Evolutionary conservation across 208 protist genomes (phyloP).

Genomic region (Crithidia sp.): DNA sequence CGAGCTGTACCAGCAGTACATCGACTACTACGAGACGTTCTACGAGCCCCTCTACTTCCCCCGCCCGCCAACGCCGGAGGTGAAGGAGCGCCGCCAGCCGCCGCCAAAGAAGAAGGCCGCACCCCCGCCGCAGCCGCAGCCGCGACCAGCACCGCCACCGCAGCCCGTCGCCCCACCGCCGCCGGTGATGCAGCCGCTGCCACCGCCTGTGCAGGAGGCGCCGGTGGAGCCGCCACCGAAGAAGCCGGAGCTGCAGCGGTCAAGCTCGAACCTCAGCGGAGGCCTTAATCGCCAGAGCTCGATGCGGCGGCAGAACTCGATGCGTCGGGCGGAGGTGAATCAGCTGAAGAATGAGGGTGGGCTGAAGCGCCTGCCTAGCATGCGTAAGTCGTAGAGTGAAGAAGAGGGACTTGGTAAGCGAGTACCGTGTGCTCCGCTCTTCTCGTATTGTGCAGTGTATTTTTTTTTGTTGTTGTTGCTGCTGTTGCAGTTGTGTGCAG

Average conservation of each 20-base stretch:
- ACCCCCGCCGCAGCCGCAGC: slow-evolving; percentile 10
- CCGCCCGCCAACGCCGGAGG: background rate
- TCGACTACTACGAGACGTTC: slow-evolving; percentile 57
- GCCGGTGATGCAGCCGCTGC: background rate
- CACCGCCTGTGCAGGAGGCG: slow-evolving; percentile 9
- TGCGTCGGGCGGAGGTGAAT: slow-evolving; percentile 53
- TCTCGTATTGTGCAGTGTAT: background rate
- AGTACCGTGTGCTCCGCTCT: background rate
- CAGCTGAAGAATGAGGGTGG: slow-evolving; percentile 48
- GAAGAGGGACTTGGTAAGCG: background rate
- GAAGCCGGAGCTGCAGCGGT: slow-evolving; percentile 9
- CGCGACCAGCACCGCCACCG: background rate
- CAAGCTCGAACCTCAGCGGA: slow-evolving; percentile 36
- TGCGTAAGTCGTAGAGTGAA: slow-evolving; percentile 33
- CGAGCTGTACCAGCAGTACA: slow-evolving; percentile 62
- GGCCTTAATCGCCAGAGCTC: slow-evolving; percentile 42
- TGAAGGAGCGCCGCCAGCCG: background rate
- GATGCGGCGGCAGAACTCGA: slow-evolving; percentile 54
- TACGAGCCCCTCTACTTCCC: slow-evolving; percentile 48
- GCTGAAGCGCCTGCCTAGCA: slow-evolving; percentile 47
- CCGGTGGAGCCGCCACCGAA: slow-evolving; percentile 1
- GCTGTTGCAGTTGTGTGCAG: no score
- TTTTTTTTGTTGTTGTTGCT: slow-evolving; percentile 12
- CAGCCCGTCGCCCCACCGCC: slow-evolving; percentile 1
- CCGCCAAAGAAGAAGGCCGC: slow-evolving; percentile 15